Evolutionary conservation across 257 asterid species (phyloP), one percentile per base, ranked within the genome.

Genomic region (Solanum rostratum): DNA sequence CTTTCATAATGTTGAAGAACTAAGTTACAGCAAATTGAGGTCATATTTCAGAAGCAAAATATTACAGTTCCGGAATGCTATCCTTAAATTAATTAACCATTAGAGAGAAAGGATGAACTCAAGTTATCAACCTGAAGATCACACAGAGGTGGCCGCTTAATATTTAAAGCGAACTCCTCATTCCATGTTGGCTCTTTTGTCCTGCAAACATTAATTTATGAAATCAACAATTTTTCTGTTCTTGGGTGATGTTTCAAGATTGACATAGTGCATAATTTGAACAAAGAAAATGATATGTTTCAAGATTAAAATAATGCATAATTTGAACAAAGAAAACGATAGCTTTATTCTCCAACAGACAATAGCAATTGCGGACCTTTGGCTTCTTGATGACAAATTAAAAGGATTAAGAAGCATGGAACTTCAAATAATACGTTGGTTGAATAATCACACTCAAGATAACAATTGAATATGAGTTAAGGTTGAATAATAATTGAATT

Each of bases 101-200:
- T 14, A 74, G 22, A 76, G 45, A 50, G 63, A 1, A 24, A 24
- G 7, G 45, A 76, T 49, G 63, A 50, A 76, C 63, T 76, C 45
- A 76, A 76, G 22, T 50, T 78, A 78, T 49, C 80, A 87, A 97
- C 99, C 99, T 97, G 98, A 88, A 97, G 98, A 90, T 83, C 88
- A 60, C 94, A 88, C 79, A 85, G 84, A 1, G 97, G 92, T 29
- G 94, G 93, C 84, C 85, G 97, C 92, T 93, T 97, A 87, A 97
- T 91, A 89, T 97, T 97, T 90, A 97, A 84, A 63, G 94, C 82
- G 66, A 95, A 97, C 88, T 94, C 99, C 93, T 97, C 98, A 84
- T 95, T 97, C 99, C 99, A 95, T 18, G 91, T 92, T 46, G 99
- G 98, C 85, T 95, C 98, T 92, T 88, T 97, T 22, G 94, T 94